Evolutionary conservation across 345 rosid species (phyloP).

Genomic region (Turritis glabra): DNA sequence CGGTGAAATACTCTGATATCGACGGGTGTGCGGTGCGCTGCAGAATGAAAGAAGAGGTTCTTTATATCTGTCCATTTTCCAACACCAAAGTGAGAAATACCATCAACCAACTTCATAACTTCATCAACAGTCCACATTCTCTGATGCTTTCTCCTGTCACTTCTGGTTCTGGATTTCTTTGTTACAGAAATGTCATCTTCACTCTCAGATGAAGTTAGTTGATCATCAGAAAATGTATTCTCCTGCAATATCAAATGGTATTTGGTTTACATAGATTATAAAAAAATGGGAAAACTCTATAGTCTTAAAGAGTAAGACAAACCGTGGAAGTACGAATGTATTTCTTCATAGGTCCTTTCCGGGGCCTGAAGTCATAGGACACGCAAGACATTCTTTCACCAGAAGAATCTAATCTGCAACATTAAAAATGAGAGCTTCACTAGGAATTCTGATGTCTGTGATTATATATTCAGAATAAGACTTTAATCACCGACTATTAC

Average conservation of each 20-base stretch:
- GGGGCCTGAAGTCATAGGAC: slow-evolving; percentile 42
- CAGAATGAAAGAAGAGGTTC: slow-evolving; percentile 59
- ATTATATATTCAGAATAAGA: slow-evolving; percentile 32
- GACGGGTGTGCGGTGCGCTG: slow-evolving; percentile 74
- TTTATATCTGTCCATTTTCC: slow-evolving; percentile 96
- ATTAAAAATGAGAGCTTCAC: slow-evolving; percentile 20
- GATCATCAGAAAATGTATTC: slow-evolving; percentile 50
- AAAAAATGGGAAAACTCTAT: neutral
- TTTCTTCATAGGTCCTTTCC: slow-evolving; percentile 49
- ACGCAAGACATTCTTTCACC: slow-evolving; percentile 31
- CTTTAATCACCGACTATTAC: slow-evolving; percentile 29
- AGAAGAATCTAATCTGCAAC: slow-evolving; percentile 35
- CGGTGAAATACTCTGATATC: slow-evolving; percentile 79
- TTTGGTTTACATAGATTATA: neutral
- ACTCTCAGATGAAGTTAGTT: slow-evolving; percentile 54
- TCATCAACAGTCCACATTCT: slow-evolving; percentile 82
- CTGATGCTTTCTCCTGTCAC: slow-evolving; percentile 86
- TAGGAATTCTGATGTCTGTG: slow-evolving; percentile 35
- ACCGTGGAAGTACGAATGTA: slow-evolving; percentile 39
- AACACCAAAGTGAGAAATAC: slow-evolving; percentile 80
- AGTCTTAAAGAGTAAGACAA: slow-evolving; percentile 25
- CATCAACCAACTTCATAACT: slow-evolving; percentile 80
- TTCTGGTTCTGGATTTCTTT: slow-evolving; percentile 44
- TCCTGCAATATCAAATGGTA: slow-evolving; percentile 32
- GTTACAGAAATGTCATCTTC: slow-evolving; percentile 49